Evolutionary conservation across 805 yeast species (phyloP), one percentile per base, ranked within the genome.

Genomic region (Scheffersomyces stipitis): DNA sequence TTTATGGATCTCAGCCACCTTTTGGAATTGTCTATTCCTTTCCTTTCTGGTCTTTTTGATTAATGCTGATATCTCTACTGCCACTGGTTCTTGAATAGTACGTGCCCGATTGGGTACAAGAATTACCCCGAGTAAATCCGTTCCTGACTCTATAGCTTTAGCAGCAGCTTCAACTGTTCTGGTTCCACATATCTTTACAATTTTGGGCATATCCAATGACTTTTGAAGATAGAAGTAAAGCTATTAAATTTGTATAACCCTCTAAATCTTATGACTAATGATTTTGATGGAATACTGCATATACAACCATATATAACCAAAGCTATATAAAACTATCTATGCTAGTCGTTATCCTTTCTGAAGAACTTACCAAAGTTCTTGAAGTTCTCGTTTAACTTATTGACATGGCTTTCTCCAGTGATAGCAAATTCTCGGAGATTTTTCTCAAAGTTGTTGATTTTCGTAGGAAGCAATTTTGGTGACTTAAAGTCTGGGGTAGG

Each of bases 151-250:
- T 0, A 89, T 62, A 0, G 96, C 96, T 4, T 50, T 52, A n/a
- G 60, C 42, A 0, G 96, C 97, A 0, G 86, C 86, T 31, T 80
- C 83, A 0, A 61, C 55, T 2, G 83, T 70, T 46, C 76, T 76
- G 15, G 91, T 56, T 0, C 99, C 99, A 58, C 99, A 91, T 3
- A 91, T 80, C 54, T 91, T 91, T 4, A 85, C 84, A n/a, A 86
- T 27, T 41, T 53, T 54, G 28, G 51, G 18, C 51, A 53, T 52
- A 20, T 20, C 10, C 10, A 7, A 10, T 20, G 24, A 10, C n/a
- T n/a, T 20, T 20, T 20, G 24, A 7, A 20, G 24, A 7, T 20
- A 20, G 24, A 20, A 20, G 10, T 20, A 20, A 10, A 7, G n/a
- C n/a, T n/a, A n/a, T n/a, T n/a, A n/a, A n/a, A n/a, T n/a, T n/a